Base-by-base conservation (phyloP, 2,329 filamentous ascomycete genomes). In the Knoxdaviesia proteae region DNA sequence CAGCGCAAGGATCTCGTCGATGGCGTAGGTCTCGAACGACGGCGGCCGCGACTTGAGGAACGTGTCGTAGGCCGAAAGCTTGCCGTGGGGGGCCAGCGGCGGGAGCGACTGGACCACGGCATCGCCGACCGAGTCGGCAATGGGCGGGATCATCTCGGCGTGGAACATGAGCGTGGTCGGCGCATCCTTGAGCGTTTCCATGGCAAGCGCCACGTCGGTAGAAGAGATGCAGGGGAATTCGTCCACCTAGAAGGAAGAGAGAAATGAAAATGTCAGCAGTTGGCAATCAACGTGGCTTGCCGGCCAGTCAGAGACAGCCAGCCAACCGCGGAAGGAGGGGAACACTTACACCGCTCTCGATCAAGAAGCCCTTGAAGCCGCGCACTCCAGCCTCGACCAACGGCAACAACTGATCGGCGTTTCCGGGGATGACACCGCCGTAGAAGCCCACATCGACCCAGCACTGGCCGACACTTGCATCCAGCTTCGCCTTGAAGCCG, bases 361-460 rank as follows among this genome's bases (percentile, higher is more conserved):
- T 96, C 52, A 98, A 61, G 59, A 98, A 98, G 1, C 88, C 88
- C 62, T 98, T 98, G 69, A 98, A 96, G 8, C 90, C 90, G 49
- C 87, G 71, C 7, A 96, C 88, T 43, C 90, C 90, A 36, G 76
- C 80, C 44, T 83, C 71, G 1, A 96, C 81, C 4, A 98, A 67
- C 0, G 77, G 78, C 51, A 83, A 74, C 44, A 98, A 63, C 53
- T 96, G 77, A 7, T 71, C 59, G 3, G 77, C 72, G 55, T 98
- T 98, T 2, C 88, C 90, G 4, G 90, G 90, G 40, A 98, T 77
- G 36, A 96, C 76, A 33, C 90, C 90, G 31, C 90, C 90, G 56
- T 96, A 96, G 60, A 98, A 96, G 32, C 86, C 90, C n/a, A 96
- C 87, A 53, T 96, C 90, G 31, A 96, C 84, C 88, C 88, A 98